These are phyloP conservation scores for Durotheca rogersii DNA, from an alignment of 495 filamentous ascomycete species.

Conservation along the genomic window DNA sequence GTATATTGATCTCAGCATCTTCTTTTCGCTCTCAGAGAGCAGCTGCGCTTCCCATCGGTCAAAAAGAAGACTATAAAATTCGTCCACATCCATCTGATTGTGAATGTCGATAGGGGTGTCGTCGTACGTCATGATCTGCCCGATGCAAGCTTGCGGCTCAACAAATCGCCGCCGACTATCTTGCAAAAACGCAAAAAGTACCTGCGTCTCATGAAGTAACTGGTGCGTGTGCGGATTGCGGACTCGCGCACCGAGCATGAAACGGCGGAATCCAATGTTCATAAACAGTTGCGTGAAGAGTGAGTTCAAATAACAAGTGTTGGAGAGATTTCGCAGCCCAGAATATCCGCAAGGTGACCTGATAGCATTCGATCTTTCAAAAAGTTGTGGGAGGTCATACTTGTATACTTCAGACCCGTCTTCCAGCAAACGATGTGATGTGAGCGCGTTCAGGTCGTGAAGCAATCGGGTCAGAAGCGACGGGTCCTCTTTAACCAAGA, in stretches of 20 bases:
- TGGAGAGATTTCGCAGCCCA: slow-evolving; percentile 85
- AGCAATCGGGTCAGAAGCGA: slow-evolving; percentile 53
- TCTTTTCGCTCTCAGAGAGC: slow-evolving; percentile 63
- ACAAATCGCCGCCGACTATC: slow-evolving; percentile 69
- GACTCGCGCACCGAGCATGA: slow-evolving; percentile 67
- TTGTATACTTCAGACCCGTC: slow-evolving; percentile 39
- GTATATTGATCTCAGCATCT: slow-evolving; percentile 78
- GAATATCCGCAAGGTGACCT: slow-evolving; percentile 76
- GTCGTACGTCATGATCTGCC: slow-evolving; percentile 78
- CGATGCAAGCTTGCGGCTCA: slow-evolving; percentile 71
- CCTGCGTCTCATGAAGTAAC: slow-evolving; percentile 74
- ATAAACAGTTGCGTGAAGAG: slow-evolving; percentile 95
- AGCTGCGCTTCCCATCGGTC: slow-evolving; percentile 90
- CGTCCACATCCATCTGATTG: slow-evolving; percentile 96
- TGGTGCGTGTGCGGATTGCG: slow-evolving; percentile 58
- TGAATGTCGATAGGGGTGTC: slow-evolving; percentile 81
- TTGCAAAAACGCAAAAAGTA: slow-evolving; percentile 84
- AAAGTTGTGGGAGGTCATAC: slow-evolving; percentile 57
- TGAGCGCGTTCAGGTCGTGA: slow-evolving; percentile 53
- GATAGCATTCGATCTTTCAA: slow-evolving; percentile 67
- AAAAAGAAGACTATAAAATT: slow-evolving; percentile 93
- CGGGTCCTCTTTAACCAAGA: slow-evolving; percentile 57
- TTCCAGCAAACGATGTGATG: slow-evolving; percentile 44
- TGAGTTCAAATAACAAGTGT: slow-evolving; percentile 97
- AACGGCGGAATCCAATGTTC: slow-evolving; percentile 84